phyloP scores from a whole-genome alignment of 2,329 filamentous ascomycete species.

The Fusarium virguliforme region DNA sequence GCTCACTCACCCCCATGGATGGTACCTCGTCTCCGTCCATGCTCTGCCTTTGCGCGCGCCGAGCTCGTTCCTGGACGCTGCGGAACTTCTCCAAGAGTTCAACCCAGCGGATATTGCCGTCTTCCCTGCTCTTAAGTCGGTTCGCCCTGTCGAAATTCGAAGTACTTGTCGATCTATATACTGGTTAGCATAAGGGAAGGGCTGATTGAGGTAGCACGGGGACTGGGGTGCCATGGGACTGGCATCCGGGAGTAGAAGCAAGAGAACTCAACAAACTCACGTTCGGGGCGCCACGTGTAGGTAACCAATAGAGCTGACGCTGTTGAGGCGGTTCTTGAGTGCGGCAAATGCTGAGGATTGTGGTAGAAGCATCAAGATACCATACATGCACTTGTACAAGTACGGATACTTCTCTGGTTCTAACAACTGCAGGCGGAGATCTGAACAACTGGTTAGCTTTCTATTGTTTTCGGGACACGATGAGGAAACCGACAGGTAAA shows the following conservation, averaged over 20 bases:
- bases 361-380: slow-evolving; percentile 96
- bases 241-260: background rate
- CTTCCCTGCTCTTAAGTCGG: slow-evolving; percentile 85
- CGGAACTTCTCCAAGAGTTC: slow-evolving; percentile 97
- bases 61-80: slow-evolving; percentile 87
- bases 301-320: slow-evolving; percentile 96
- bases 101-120: slow-evolving; percentile 89
- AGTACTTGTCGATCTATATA: slow-evolving; percentile 61
- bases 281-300: slow-evolving; percentile 85
- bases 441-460: slow-evolving; percentile 61
- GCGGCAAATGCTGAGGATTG: slow-evolving; percentile 98
- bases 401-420: slow-evolving; percentile 96
- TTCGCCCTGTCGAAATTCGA: slow-evolving; percentile 81
- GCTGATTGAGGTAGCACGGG: background rate
- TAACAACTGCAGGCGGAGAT: slow-evolving; percentile 92
- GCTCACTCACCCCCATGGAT: slow-evolving; percentile 62
- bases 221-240: background rate
- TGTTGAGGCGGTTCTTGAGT: slow-evolving; percentile 95
- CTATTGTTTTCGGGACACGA: too few relatives aligned
- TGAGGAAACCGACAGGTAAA: slow-evolving; percentile 86
- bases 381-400: slow-evolving; percentile 97
- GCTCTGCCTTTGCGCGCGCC: slow-evolving; percentile 76
- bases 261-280: slow-evolving; percentile 63
- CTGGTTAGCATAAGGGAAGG: slow-evolving; percentile 24
- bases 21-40: slow-evolving; percentile 67